Evolutionary conservation across 352 stramenopile genomes (phyloP).

Genomic region (Phytophthora tentaculata): DNA sequence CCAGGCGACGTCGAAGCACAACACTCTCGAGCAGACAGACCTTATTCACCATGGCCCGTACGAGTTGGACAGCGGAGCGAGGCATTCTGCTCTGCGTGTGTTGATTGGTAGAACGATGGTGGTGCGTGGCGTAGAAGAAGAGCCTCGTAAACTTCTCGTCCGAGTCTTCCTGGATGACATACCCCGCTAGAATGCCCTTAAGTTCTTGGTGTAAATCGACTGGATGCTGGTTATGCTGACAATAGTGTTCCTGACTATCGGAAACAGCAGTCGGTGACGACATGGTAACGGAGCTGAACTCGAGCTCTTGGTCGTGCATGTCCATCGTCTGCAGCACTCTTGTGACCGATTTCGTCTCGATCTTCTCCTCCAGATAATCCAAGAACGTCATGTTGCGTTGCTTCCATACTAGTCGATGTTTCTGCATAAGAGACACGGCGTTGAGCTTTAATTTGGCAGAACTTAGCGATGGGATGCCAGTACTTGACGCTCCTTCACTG

Average conservation of each 20-base stretch:
- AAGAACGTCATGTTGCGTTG: conserved; percentile 64
- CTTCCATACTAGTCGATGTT: conserved; percentile 50
- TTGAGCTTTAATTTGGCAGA: conserved; percentile 56
- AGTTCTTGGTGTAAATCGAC: conserved; percentile 31
- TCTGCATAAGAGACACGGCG: conserved; percentile 61
- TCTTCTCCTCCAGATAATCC: conserved; percentile 63
- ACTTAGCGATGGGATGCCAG: conserved; percentile 19
- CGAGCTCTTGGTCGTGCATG: conserved; percentile 38
- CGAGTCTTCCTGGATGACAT: conserved; percentile 66
- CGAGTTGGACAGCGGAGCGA: conserved; percentile 46
- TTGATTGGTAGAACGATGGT: conserved; percentile 12
- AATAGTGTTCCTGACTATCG: conserved; percentile 25
- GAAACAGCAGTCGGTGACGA: conserved; percentile 29
- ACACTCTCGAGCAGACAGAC: conserved; percentile 46
- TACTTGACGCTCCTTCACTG: conserved; percentile 6
- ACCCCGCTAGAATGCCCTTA: conserved; percentile 55
- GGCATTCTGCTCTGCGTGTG: conserved; percentile 33
- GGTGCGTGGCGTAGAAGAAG: conserved; percentile 66
- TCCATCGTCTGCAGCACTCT: conserved; percentile 70
- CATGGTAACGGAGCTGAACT: conserved; percentile 32
- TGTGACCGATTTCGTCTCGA: conserved; percentile 59
- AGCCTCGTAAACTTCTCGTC: conserved; percentile 64
- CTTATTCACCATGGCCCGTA: conserved; percentile 54
- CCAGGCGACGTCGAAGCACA: conserved; percentile 60
- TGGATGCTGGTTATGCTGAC: conserved; percentile 22